Conservation (phyloP, 495 filamentous ascomycete genomes). For the Aspergillus saccharolyticus region DNA sequence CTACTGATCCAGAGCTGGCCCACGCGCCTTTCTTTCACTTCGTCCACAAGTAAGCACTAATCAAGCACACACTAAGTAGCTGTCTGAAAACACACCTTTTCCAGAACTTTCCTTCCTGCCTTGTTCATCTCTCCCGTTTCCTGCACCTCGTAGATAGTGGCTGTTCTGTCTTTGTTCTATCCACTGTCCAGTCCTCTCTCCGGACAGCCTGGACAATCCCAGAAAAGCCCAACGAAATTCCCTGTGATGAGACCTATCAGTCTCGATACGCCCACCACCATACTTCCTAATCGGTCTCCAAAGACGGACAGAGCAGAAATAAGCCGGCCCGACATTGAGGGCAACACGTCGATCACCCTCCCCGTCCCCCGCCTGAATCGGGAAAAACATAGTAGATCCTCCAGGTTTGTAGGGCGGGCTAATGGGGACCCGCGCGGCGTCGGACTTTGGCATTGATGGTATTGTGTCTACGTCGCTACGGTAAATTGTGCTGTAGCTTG, state of each 20-base stretch:
- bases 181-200: too few relatives aligned
- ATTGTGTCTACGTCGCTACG: neutral
- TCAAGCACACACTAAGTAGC: too few relatives aligned
- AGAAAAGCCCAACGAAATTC: neutral
- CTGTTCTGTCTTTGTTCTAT: too few relatives aligned
- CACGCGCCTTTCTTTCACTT: neutral
- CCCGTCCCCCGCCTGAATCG: neutral
- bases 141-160: too few relatives aligned
- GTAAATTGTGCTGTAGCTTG: too few relatives aligned
- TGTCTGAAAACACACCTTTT: neutral
- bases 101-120: slow-evolving; percentile 1
- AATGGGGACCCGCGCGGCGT: neutral
- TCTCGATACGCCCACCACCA: too few relatives aligned
- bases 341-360: neutral
- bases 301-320: too few relatives aligned
- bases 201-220: too few relatives aligned
- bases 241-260: neutral
- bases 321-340: slow-evolving; percentile 4
- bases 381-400: neutral
- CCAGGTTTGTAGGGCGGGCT: neutral
- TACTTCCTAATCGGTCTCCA: too few relatives aligned
- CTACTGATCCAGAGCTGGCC: neutral
- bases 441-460: neutral
- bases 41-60: neutral
- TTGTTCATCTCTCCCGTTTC: neutral